Conservation (phyloP, 2,329 filamentous ascomycete species). For the Ascosphaera pollenicola region DNA sequence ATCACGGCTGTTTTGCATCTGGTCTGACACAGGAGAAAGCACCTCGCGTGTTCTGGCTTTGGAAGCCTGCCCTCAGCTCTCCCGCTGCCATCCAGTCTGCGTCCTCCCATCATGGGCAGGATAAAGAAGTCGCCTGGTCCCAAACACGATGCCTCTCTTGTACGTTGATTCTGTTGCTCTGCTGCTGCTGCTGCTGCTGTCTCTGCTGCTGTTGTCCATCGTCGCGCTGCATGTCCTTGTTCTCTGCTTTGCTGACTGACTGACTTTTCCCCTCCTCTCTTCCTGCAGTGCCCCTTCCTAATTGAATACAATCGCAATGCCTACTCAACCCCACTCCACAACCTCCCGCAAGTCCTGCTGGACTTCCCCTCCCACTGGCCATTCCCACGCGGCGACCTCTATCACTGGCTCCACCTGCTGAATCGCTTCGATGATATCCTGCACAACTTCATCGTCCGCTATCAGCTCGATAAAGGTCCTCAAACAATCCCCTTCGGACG, state of each 20-base stretch:
- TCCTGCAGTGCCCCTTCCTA: too few relatives aligned
- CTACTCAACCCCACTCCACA: slow-evolving; percentile 35
- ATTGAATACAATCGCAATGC: too few relatives aligned
- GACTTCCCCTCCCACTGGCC: slow-evolving; percentile 81
- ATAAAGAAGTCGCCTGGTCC: slow-evolving; percentile 30
- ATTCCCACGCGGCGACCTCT: slow-evolving; percentile 83
- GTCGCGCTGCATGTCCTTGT: background rate
- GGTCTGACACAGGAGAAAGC: too few relatives aligned
- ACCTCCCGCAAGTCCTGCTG: slow-evolving; percentile 54
- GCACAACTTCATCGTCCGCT: slow-evolving; percentile 58
- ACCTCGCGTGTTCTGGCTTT: too few relatives aligned
- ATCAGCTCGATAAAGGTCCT: slow-evolving; percentile 57
- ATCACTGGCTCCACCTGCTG: slow-evolving; percentile 90
- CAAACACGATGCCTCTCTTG: slow-evolving; percentile 29
- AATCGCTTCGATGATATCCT: slow-evolving; percentile 86
- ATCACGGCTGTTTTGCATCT: too few relatives aligned
- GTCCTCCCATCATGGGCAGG: slow-evolving; percentile 23
- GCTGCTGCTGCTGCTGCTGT: background rate
- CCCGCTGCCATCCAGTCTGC: background rate
- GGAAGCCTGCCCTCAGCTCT: too few relatives aligned
- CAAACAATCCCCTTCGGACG: slow-evolving; percentile 53
- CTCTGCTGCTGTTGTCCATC: background rate
- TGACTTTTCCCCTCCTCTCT: too few relatives aligned
- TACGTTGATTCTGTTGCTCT: slow-evolving; percentile 11
- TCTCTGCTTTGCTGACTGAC: background rate